phyloP scores from a whole-genome alignment of 1,284 basidiomycete species.

The Apiotrichum gracile region DNA sequence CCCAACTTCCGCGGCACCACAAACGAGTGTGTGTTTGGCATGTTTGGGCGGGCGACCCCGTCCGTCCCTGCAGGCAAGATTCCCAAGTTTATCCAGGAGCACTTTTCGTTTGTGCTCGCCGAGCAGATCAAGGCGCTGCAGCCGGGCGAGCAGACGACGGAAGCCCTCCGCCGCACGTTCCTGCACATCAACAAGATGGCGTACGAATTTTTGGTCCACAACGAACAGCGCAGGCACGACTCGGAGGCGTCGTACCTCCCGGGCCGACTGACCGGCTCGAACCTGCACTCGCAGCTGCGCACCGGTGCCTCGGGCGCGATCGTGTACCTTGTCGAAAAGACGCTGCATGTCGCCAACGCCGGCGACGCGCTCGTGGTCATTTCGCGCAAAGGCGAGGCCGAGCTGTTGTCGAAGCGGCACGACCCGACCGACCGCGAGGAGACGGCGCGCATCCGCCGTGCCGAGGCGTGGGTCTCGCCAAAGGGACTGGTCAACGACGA shows the following conservation, averaged over 20 bases:
- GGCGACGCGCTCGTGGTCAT: constrained; percentile 87
- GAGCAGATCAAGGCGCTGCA: constrained; percentile 56
- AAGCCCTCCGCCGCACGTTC: constrained; percentile 81
- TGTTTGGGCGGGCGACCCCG: constrained; percentile 77
- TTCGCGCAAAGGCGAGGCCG: constrained; percentile 69
- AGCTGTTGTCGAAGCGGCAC: constrained; percentile 73
- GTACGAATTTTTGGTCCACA: constrained; percentile 57
- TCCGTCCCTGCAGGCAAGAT: constrained; percentile 50
- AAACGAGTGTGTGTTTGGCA: constrained; percentile 88
- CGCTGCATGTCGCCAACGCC: constrained; percentile 82
- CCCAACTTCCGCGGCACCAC: constrained; percentile 72
- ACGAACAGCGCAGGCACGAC: constrained; percentile 56
- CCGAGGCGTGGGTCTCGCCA: constrained; percentile 96
- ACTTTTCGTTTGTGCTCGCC: constrained; percentile 61
- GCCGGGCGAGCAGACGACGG: constrained; percentile 57
- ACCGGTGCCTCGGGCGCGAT: constrained; percentile 84
- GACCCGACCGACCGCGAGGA: constrained; percentile 86
- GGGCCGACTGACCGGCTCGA: constrained; percentile 3
- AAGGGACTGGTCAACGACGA: constrained; percentile 84
- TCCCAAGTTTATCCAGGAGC: constrained; percentile 71
- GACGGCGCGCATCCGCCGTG: constrained; percentile 76
- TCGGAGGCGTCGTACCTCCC: constrained; percentile 55
- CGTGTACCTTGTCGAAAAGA: constrained; percentile 75
- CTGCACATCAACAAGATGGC: constrained; percentile 72
- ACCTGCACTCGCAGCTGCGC: constrained; percentile 49